Evolutionary conservation across 202 grass and related monocot species (phyloP).

Genomic region (Panicum virgatum): DNA sequence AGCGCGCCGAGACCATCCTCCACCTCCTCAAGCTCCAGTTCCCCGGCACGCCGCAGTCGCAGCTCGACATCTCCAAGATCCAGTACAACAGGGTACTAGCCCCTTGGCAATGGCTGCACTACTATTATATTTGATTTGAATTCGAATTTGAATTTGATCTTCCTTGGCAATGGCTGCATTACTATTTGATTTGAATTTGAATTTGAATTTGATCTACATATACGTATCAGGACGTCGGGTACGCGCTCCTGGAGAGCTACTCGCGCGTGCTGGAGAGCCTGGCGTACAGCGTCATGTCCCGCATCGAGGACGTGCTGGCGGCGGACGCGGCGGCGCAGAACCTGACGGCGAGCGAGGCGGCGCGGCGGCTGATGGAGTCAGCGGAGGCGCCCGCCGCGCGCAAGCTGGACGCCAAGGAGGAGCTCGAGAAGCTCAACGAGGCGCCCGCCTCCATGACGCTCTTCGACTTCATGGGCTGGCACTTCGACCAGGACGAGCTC

Average conservation of each 20-base stretch:
- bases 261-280: conserved; percentile 90
- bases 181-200: too few species aligned
- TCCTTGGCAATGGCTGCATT: too few species aligned
- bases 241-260: conserved; percentile 87
- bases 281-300: conserved; percentile 80
- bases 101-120: too few species aligned
- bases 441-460: conserved; percentile 80
- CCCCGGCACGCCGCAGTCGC: conserved; percentile 82
- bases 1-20: conserved; percentile 94
- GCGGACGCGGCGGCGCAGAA: conserved; percentile 75
- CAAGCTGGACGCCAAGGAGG: conserved; percentile 77
- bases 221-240: conserved; percentile 90
- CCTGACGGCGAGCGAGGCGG: conserved; percentile 50
- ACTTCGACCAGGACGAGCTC: conserved; percentile 76
- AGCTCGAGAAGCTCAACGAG: conserved; percentile 83
- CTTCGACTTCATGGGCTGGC: conserved; percentile 94
- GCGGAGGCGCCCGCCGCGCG: conserved; percentile 15
- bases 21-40: conserved; percentile 89
- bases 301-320: conserved; percentile 78
- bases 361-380: conserved; percentile 24
- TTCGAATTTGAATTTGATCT: too few species aligned
- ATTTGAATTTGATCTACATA: too few species aligned
- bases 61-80: conserved; percentile 95
- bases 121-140: too few species aligned
- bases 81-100: conserved; percentile 64